A percentile compares a stretch with the other conserved stretches of the same genome.
Evolutionary conservation across 202 grass and related monocot species (phyloP).

Genomic region (Saccharum hybrid): DNA sequence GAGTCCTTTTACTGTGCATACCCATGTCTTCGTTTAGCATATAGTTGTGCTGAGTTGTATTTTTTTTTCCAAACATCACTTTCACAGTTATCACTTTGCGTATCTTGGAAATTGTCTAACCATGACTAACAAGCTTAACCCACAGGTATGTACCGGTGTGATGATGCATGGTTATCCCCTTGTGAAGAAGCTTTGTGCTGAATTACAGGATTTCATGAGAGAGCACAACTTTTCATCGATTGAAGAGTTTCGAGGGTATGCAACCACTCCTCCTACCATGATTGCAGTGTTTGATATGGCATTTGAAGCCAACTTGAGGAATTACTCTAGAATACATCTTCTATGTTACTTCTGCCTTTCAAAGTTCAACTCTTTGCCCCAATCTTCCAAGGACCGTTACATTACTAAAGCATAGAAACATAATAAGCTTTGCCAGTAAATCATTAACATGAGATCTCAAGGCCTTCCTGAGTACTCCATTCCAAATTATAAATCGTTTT

Average conservation of each 20-base stretch:
- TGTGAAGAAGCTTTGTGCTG: constrained; percentile 91
- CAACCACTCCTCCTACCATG: constrained; percentile 19
- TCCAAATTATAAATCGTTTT: background rate
- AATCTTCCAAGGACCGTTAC: constrained; percentile 5
- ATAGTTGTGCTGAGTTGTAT: constrained; percentile 12
- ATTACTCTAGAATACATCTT: background rate
- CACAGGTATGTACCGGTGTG: constrained; percentile 86
- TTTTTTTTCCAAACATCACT: constrained; percentile 25
- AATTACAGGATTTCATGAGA: constrained; percentile 95
- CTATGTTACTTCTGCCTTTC: background rate
- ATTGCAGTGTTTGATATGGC: constrained; percentile 36
- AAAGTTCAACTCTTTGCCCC: background rate
- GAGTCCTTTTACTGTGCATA: constrained; percentile 6
- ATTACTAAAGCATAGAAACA: constrained; percentile 7
- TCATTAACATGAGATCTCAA: background rate
- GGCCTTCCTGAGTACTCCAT: background rate
- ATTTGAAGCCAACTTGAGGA: constrained; percentile 28
- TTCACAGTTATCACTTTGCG: constrained; percentile 22
- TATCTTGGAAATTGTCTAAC: constrained; percentile 37
- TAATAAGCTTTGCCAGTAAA: constrained; percentile 2
- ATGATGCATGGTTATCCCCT: constrained; percentile 99
- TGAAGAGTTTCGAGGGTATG: constrained; percentile 92
- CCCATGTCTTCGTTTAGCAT: background rate
- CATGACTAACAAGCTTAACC: constrained; percentile 28
- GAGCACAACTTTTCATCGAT: constrained; percentile 80